Evolutionary conservation across 2,329 filamentous ascomycete genomes (phyloP).

Genomic region (Raffaelea ambrosiae): DNA sequence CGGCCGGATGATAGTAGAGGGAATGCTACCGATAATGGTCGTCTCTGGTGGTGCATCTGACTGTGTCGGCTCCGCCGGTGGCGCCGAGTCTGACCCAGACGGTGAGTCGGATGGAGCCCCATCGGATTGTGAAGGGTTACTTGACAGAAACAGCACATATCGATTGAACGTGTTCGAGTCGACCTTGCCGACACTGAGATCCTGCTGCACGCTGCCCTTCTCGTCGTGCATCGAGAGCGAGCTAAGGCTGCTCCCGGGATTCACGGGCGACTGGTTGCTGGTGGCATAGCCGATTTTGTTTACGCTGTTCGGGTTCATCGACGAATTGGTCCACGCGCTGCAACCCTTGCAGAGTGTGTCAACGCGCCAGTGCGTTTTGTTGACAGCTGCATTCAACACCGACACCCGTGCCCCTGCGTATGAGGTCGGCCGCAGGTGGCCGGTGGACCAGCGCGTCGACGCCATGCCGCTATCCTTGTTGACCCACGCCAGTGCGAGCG

Average conservation of each 20-base stretch:
- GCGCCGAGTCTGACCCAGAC: background rate
- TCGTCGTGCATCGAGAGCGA: slow-evolving; percentile 18
- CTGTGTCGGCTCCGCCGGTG: no score
- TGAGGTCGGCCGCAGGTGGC: no score
- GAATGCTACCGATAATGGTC: no score
- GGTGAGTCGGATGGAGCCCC: no score
- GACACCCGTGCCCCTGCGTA: slow-evolving; percentile 15
- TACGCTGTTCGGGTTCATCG: slow-evolving; percentile 16
- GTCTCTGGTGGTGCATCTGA: no score
- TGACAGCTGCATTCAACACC: slow-evolving; percentile 13
- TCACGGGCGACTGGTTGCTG: slow-evolving; percentile 8
- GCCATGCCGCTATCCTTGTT: no score
- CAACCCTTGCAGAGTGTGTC: slow-evolving; percentile 18
- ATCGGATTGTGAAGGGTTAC: no score
- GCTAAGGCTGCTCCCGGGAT: slow-evolving; percentile 14
- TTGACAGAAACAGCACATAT: slow-evolving; percentile 7
- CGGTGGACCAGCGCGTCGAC: no score
- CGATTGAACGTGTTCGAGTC: slow-evolving; percentile 8
- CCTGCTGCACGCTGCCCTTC: slow-evolving; percentile 11
- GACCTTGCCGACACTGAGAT: slow-evolving; percentile 8
- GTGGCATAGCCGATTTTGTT: slow-evolving; percentile 19
- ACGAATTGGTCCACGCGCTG: slow-evolving; percentile 16
- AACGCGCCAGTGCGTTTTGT: slow-evolving; percentile 22
- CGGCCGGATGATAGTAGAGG: no score
- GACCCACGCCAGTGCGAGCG: slow-evolving; percentile 26